Conservation (phyloP, 1,284 basidiomycete genomes). For the Ceratobasidium sp. region DNA sequence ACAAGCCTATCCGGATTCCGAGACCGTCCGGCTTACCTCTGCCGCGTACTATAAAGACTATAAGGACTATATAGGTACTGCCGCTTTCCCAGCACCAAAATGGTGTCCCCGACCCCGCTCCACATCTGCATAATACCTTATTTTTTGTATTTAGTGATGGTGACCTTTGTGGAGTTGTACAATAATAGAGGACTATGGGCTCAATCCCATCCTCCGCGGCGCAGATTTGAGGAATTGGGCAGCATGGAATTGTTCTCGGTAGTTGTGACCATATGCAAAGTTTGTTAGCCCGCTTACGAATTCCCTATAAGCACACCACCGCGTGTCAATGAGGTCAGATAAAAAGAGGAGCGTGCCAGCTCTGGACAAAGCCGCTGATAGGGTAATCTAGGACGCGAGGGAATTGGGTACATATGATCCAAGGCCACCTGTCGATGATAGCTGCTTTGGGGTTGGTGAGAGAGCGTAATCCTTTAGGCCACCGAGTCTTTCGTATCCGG, state of each 20-base stretch:
- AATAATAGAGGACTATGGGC: no score
- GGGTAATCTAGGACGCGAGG: conserved; percentile 91
- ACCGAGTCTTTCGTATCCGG: conserved; percentile 91
- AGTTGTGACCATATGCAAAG: conserved; percentile 76
- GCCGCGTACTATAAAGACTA: no score
- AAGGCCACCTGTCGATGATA: conserved; percentile 87
- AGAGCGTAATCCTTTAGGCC: conserved; percentile 90
- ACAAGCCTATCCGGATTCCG: no score
- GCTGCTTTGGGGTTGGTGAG: conserved; percentile 91
- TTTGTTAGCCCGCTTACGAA: conserved; percentile 81
- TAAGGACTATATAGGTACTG: no score
- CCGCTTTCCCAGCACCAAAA: no score
- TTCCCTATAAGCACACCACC: conserved; percentile 73
- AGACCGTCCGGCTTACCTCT: no score
- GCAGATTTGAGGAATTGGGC: no score
- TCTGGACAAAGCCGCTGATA: conserved; percentile 81
- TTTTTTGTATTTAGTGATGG: no score
- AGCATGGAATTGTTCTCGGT: conserved; percentile 51
- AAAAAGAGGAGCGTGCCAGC: conserved; percentile 73
- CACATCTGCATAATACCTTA: no score
- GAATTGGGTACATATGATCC: conserved; percentile 84
- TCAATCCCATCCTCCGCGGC: no score
- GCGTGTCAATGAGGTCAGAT: conserved; percentile 8
- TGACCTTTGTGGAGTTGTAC: no score
- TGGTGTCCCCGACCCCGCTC: no score